Evolutionary conservation across 306 rosid species (phyloP).

Genomic region (Vigna mungo): DNA sequence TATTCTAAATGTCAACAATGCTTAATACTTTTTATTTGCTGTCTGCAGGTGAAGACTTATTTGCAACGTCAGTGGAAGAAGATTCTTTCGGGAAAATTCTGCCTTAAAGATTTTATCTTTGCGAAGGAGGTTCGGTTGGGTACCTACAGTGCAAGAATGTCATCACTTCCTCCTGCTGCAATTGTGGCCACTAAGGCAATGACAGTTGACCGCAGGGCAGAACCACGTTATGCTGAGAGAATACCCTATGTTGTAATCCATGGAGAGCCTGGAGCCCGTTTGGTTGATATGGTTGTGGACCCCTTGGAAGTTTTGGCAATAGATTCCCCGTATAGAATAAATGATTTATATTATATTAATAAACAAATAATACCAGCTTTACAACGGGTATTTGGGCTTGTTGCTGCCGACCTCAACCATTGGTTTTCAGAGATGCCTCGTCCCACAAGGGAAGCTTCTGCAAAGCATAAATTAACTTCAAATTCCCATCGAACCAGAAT

Average conservation of each 20-base stretch:
- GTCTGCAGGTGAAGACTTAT: constrained; percentile 72
- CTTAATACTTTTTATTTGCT: constrained; percentile 39
- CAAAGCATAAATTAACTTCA: constrained; percentile 56
- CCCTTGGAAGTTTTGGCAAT: constrained; percentile 82
- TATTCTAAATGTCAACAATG: not conserved
- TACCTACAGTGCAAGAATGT: constrained; percentile 71
- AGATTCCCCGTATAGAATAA: constrained; percentile 79
- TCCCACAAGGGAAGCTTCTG: constrained; percentile 66
- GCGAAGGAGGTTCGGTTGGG: constrained; percentile 96
- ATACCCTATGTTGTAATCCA: constrained; percentile 88
- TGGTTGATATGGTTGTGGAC: constrained; percentile 91
- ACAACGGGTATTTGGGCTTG: constrained; percentile 87
- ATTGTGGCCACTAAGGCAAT: constrained; percentile 93
- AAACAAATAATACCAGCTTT: constrained; percentile 94
- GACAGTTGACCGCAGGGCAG: constrained; percentile 89
- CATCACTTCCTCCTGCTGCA: constrained; percentile 98
- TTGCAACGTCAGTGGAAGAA: constrained; percentile 92
- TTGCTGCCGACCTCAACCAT: constrained; percentile 80
- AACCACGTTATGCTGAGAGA: constrained; percentile 92
- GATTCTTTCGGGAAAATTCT: constrained; percentile 79
- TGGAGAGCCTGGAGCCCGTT: constrained; percentile 94
- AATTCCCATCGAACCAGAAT: constrained; percentile 80
- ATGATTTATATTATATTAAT: constrained; percentile 84
- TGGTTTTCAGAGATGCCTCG: constrained; percentile 96
- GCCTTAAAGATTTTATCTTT: constrained; percentile 87